phyloP scores from a whole-genome alignment of 2,329 filamentous ascomycete genomes.

The Colletotrichum acutatum region DNA sequence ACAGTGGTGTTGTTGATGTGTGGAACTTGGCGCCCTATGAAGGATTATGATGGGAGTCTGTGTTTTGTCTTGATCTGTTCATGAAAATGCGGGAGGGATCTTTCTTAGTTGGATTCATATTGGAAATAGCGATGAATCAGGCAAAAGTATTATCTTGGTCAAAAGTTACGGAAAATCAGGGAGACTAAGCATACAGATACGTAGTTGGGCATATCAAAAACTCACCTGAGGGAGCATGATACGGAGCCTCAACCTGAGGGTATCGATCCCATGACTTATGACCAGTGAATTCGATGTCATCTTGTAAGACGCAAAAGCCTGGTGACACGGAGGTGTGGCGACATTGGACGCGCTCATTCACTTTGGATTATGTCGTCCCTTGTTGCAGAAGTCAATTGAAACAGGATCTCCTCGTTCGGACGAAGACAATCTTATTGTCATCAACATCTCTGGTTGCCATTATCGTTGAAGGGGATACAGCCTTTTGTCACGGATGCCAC shows the following conservation, averaged over 20 bases:
- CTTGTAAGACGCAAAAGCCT: too few relatives aligned
- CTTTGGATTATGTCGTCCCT: not conserved
- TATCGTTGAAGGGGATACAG: too few relatives aligned
- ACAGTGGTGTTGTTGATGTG: slow-evolving; percentile 48
- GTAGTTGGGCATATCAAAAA: too few relatives aligned
- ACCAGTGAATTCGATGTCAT: too few relatives aligned
- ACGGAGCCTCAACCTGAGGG: too few relatives aligned
- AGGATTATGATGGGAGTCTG: not conserved
- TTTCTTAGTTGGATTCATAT: not conserved
- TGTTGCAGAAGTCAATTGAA: not conserved
- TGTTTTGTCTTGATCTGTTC: not conserved
- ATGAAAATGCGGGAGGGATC: not conserved
- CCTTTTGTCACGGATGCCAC: too few relatives aligned
- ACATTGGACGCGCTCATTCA: too few relatives aligned
- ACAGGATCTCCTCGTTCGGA: not conserved
- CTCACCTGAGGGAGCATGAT: too few relatives aligned
- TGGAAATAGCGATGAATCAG: not conserved
- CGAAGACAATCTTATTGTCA: not conserved
- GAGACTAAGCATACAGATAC: too few relatives aligned
- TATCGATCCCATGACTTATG: too few relatives aligned
- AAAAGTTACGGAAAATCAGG: not conserved
- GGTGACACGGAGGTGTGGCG: too few relatives aligned
- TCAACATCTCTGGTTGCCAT: not conserved
- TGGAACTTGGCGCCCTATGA: slow-evolving; percentile 40
- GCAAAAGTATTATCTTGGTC: too few relatives aligned